Base-by-base conservation (phyloP, 768 basidiomycete genomes). In the Tremella mesenterica region DNA sequence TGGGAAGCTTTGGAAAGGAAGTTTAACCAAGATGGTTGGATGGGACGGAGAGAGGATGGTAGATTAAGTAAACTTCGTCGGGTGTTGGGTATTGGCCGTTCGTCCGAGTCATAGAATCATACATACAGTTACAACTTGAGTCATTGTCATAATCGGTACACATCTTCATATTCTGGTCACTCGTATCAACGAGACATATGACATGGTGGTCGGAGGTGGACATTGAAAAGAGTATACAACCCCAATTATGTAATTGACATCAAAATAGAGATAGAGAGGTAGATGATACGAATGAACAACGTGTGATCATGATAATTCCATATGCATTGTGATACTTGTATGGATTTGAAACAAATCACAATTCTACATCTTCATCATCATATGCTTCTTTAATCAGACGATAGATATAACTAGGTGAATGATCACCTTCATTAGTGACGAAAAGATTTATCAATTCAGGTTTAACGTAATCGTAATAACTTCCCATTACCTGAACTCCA, bases 371-470 rank as follows among this genome's bases (percentile, higher is more conserved):
- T 72, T 91, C 90, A 65, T 95, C 92, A 65, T 93, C 91, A 57
- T 95, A 95, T 23, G 88, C 84, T 73, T 95, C 92, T 69, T 92
- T 91, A 74, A 95, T 81, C 34, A 95, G 77, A 50, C 85, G 85
- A 67, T 46, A 58, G 63, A 96, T 85, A 49, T 91, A 89, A 16
- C 91, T 88, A 18, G 93, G 91, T 21, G 92, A 88, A 71, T 96
- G 92, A 71, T 95, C 93, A 20, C 93, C 93, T 61, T 96, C 88
- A 61, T 99, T 97, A 12, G 91, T 96, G 64, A 99, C 87, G 73
- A 88, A 93, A 12, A 88, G 85, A 67, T 90, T 85, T 51, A 99
- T 82, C 59, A 96, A 75, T 69, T 96, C 91, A 20, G 91, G 91
- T 48, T 83, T 80, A 34, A 99, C 86, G 73, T 93, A 92, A 74